Percentiles rank a stretch among this genome's conserved stretches.
phyloP scores from a whole-genome alignment of 2,329 filamentous ascomycete genomes.

The Colletotrichum salicis region DNA sequence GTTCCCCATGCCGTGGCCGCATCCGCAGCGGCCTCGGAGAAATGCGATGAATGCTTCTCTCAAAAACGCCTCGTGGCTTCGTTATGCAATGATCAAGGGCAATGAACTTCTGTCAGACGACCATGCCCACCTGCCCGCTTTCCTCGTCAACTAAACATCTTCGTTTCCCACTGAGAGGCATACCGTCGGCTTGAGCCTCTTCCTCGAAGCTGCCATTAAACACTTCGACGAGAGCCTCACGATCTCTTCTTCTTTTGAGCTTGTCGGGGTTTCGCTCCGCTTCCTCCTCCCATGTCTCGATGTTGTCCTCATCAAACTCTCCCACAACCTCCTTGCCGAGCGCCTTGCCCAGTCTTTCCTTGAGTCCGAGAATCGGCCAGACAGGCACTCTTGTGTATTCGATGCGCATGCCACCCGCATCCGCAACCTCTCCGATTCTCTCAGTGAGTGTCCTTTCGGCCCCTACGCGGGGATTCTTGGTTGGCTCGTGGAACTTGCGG shows the following conservation, averaged over 20 bases:
- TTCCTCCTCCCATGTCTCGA: constrained; percentile 59
- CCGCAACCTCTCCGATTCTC: constrained; percentile 37
- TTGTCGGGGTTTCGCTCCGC: constrained; percentile 40
- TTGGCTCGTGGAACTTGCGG: constrained; percentile 60
- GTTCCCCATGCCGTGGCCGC: not conserved
- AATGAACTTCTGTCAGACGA: constrained; percentile 28
- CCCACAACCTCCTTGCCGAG: constrained; percentile 63
- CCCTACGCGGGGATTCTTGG: constrained; percentile 46
- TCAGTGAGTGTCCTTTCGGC: constrained; percentile 7
- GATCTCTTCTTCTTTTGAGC: constrained; percentile 49
- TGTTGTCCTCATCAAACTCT: constrained; percentile 47
- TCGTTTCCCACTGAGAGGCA: constrained; percentile 45
- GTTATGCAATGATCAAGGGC: constrained; percentile 32
- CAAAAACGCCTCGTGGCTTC: constrained; percentile 32
- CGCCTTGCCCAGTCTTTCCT: constrained; percentile 64
- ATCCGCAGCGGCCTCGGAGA: not conserved
- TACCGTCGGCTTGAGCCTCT: constrained; percentile 45
- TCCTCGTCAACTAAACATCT: constrained; percentile 45
- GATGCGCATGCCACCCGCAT: constrained; percentile 54
- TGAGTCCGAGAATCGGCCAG: constrained; percentile 66
- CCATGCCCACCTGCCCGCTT: constrained; percentile 35
- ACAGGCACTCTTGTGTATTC: constrained; percentile 60
- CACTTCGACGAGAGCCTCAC: constrained; percentile 49
- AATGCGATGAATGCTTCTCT: constrained; percentile 19
- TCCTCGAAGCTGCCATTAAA: constrained; percentile 55